A percentile compares a stretch with the other conserved stretches of the same genome.
Conservation (phyloP, 768 basidiomycete species). For the Naganishia kalamii region DNA sequence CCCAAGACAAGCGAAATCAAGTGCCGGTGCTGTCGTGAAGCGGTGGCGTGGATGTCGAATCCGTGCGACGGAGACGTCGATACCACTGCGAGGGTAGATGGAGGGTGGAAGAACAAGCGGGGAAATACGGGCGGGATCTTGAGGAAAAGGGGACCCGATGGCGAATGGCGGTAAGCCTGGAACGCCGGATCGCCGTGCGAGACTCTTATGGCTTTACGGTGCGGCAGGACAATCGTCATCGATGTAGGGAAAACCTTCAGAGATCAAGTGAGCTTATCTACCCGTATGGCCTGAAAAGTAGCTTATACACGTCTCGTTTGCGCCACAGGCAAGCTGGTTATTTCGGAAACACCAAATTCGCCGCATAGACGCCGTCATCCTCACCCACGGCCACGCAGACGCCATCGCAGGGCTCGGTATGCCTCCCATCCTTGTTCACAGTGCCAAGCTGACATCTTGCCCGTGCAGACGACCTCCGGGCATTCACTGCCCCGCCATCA, state of each 20-base stretch:
- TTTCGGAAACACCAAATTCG: conserved; percentile 68
- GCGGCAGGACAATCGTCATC: conserved; percentile 69
- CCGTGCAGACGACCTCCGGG: conserved; percentile 21
- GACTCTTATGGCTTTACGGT: no score
- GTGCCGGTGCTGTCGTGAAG: conserved; percentile 55
- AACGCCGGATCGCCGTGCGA: background rate
- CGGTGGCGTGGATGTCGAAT: background rate
- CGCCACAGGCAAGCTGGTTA: conserved; percentile 40
- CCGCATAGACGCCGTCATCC: conserved; percentile 65
- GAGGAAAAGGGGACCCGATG: conserved; percentile 51
- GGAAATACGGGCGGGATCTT: conserved; percentile 74
- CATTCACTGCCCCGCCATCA: conserved; percentile 14
- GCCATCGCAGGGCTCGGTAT: conserved; percentile 48
- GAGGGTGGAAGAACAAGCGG: conserved; percentile 74
- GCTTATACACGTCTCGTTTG: background rate
- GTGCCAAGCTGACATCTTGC: background rate
- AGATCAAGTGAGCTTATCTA: conserved; percentile 21
- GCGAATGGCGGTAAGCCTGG: conserved; percentile 49
- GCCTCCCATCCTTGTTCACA: background rate
- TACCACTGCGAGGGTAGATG: conserved; percentile 42
- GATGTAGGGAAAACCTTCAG: conserved; percentile 78
- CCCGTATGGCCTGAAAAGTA: background rate
- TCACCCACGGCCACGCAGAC: conserved; percentile 85
- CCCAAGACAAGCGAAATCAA: conserved; percentile 33
- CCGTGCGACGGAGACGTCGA: background rate